Percentiles rank a stretch among this genome's conserved stretches.
Conservation (phyloP, 1,139 yeast species). For the Hemisphaericaspora subhashii region DNA sequence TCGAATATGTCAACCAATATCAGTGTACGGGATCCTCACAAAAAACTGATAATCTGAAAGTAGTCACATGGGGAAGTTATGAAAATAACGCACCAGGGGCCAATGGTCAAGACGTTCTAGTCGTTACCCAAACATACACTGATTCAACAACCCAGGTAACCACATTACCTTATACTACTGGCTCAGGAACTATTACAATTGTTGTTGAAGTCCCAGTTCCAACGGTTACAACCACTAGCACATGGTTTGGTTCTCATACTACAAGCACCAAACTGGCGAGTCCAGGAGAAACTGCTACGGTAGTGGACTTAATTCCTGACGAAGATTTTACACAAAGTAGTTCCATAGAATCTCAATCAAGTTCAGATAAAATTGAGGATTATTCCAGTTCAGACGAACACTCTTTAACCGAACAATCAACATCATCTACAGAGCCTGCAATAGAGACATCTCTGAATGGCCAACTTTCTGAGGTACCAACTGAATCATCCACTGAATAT, state of each 20-base stretch:
- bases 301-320: neutral
- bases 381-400: no score
- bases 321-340: neutral
- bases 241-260: constrained; percentile 17
- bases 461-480: neutral
- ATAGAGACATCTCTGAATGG: neutral
- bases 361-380: neutral
- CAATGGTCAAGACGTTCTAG: constrained; percentile 22
- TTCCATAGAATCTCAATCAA: neutral
- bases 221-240: constrained; percentile 18
- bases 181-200: constrained; percentile 17
- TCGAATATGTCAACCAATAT: constrained; percentile 13
- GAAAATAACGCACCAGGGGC: constrained; percentile 17
- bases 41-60: neutral
- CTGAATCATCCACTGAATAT: neutral
- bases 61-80: constrained; percentile 13
- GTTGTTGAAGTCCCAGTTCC: constrained; percentile 20
- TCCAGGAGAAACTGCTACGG: constrained; percentile 13
- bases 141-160: constrained; percentile 22
- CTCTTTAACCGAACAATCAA: neutral
- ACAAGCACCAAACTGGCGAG: constrained; percentile 12
- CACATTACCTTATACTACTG: constrained; percentile 18
- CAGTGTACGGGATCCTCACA: constrained; percentile 13
- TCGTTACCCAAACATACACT: constrained; percentile 26
- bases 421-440: neutral